These are phyloP conservation scores for Fusarium pininemorale DNA, from an alignment of 2,329 filamentous ascomycete genomes.

Conservation along the genomic window DNA sequence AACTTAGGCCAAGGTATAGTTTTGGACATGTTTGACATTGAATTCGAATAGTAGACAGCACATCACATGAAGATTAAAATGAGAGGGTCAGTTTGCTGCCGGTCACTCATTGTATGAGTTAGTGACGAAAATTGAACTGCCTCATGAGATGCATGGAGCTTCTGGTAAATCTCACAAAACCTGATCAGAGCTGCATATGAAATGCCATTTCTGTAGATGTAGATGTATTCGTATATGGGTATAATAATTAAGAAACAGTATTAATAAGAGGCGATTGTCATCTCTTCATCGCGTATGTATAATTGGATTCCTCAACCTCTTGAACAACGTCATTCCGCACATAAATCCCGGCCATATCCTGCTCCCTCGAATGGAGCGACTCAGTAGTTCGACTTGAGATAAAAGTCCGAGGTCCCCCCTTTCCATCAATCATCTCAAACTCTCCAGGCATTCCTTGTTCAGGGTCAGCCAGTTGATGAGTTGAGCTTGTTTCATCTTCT, in stretches of 20 bases:
- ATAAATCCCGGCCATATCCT: conserved; percentile 20
- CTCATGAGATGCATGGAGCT: not conserved
- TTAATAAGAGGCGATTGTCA: not conserved
- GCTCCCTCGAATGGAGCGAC: conserved; percentile 5
- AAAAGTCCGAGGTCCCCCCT: conserved; percentile 13
- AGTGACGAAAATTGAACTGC: not conserved
- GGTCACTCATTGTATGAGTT: too few relatives aligned
- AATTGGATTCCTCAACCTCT: conserved; percentile 13
- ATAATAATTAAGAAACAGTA: not conserved
- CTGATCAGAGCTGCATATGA: not conserved
- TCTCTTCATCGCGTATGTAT: conserved; percentile 14
- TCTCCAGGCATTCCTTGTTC: conserved; percentile 24
- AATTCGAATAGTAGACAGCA: too few relatives aligned
- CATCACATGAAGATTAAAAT: too few relatives aligned
- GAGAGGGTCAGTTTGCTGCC: not conserved
- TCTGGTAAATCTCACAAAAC: not conserved
- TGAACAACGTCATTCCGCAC: conserved; percentile 33
- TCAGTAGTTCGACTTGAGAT: conserved; percentile 17
- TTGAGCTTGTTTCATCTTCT: conserved; percentile 35
- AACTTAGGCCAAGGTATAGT: not conserved
- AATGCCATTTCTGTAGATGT: not conserved
- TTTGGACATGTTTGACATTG: too few relatives aligned
- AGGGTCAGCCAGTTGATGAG: conserved; percentile 31
- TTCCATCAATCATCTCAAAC: conserved; percentile 15
- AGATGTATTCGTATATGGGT: not conserved